Evolutionary conservation across 495 filamentous ascomycete species (phyloP), one percentile per base, ranked within the genome.

Genomic region (Podospora tetraspora): DNA sequence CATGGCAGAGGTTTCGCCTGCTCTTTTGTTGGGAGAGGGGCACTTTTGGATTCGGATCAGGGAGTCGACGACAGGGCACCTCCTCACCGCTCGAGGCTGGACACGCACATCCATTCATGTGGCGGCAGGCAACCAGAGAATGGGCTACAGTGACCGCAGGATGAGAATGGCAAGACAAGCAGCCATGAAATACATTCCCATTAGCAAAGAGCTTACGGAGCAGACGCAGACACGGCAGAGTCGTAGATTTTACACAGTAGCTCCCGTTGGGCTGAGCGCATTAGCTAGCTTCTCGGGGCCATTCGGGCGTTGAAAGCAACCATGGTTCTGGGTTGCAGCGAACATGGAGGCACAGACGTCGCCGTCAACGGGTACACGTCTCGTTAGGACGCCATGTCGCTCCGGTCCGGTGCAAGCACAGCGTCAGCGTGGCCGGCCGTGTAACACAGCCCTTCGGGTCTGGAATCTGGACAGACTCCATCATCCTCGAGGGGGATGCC

Each of bases 261-360:
- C 57, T 76, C 74, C 74, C 75, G 74, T 70, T 74, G 75, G 75
- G 72, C 74, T 77, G 75, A 66, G 66, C 65, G 71, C 68, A 68
- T 67, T 70, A 68, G 71, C 66, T 66, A 23, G 24, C 19, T 6
- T 9, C 43, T 52, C 43, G 43, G 43, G 43, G 43, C 43, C 43
- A 52, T 52, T 72, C 66, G 69, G 65, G 63, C 63, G 64, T 23
- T 22, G 63, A 64, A 70, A 52, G 57, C 63, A 67, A 71, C 61
- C 69, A 68, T 59, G 69, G 66, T 59, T 8, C 57, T 27, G 32
- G 19, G 62, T 57, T 32, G 62, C 22, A 57, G 34, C 37, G 13
- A 27, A n/a, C 43, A 43, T 43, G 13, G 34, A 52, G 43, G 43
- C 16, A 52, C 43, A 52, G 43, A 52, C 43, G 19, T 52, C 19